Evolutionary conservation across 306 rosid species (phyloP).

Genomic region (Ormosia emarginata): DNA sequence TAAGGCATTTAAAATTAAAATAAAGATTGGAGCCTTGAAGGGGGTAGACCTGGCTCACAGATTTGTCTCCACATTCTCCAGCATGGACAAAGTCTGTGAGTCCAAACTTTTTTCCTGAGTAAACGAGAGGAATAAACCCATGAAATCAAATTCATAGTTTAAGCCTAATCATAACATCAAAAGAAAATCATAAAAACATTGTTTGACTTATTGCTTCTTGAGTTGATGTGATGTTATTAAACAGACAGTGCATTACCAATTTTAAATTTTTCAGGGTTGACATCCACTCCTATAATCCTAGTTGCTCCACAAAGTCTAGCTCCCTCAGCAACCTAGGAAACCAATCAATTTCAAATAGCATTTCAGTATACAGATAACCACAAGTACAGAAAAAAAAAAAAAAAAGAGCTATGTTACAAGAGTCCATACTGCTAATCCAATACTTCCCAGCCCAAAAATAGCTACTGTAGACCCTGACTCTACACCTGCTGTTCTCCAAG

Average conservation of each 20-base stretch:
- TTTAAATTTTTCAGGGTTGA: slow-evolving; percentile 63
- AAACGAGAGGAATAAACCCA: background rate
- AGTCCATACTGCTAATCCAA: slow-evolving; percentile 77
- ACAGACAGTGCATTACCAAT: slow-evolving; percentile 39
- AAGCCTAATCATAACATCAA: background rate
- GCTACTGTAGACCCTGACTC: slow-evolving; percentile 76
- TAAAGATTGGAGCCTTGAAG: background rate
- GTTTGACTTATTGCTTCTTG: background rate
- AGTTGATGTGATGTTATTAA: background rate
- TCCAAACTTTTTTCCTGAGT: slow-evolving; percentile 74
- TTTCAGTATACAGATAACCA: background rate
- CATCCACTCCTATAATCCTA: slow-evolving; percentile 79
- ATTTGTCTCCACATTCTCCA: slow-evolving; percentile 45
- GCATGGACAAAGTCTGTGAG: slow-evolving; percentile 60
- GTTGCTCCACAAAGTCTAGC: slow-evolving; percentile 84
- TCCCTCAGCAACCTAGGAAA: slow-evolving; percentile 79
- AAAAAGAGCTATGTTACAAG: background rate
- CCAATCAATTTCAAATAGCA: slow-evolving; percentile 9
- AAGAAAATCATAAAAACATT: background rate
- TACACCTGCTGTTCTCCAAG: slow-evolving; percentile 84
- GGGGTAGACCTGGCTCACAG: slow-evolving; percentile 65
- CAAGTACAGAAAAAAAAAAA: background rate
- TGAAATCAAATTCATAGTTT: background rate
- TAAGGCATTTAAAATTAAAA: background rate
- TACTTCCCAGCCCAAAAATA: slow-evolving; percentile 77